Evolutionary conservation across 2,329 filamentous ascomycete genomes (phyloP).

Genomic region (Penicillium sp.): DNA sequence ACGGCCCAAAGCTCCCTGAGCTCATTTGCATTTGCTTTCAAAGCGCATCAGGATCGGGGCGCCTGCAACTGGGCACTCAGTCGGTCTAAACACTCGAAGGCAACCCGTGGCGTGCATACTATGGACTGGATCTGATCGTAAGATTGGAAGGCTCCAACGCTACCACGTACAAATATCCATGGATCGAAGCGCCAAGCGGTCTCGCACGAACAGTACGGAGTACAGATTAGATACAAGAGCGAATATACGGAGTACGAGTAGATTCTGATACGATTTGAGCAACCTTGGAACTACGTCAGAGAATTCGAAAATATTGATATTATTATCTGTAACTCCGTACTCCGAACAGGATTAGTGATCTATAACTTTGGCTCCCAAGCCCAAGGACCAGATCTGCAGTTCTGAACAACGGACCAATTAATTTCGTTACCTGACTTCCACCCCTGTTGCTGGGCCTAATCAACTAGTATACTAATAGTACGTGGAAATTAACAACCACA

Average conservation of each 20-base stretch:
- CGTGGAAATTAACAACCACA: background rate
- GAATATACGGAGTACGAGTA: background rate
- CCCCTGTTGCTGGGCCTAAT: background rate
- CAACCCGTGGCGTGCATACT: constrained; percentile 6
- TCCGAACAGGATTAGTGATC: background rate
- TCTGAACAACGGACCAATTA: background rate
- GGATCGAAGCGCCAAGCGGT: background rate
- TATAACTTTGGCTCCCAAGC: background rate
- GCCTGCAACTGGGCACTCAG: background rate
- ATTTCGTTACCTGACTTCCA: background rate
- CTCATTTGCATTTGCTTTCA: background rate
- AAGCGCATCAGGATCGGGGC: background rate
- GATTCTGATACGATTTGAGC: background rate
- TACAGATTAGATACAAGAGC: background rate
- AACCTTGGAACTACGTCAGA: background rate
- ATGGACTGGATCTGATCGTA: background rate
- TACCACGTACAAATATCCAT: constrained; percentile 1
- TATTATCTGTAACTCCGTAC: background rate
- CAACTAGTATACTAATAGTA: background rate
- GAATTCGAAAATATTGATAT: background rate
- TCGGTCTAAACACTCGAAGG: constrained; percentile 1
- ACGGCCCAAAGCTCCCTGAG: constrained; percentile 1
- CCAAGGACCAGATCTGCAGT: constrained; percentile 1
- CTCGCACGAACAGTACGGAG: background rate
- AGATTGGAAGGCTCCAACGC: background rate